phyloP scores from a whole-genome alignment of 73 alveolate species.

The Paramecium caudatum region DNA sequence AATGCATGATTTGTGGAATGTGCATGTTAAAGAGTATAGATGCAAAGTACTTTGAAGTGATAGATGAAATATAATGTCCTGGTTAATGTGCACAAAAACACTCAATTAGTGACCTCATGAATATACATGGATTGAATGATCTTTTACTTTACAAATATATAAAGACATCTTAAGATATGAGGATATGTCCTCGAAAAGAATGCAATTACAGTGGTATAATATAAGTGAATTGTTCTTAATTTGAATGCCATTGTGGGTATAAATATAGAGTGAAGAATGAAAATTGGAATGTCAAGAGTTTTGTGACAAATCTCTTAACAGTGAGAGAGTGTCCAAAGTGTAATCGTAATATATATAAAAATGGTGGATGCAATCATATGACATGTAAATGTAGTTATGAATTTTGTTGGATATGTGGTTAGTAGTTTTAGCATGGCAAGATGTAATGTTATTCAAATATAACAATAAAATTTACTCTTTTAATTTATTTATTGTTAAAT shows the following conservation, averaged over 20 bases:
- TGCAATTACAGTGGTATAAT: slow-evolving; percentile 44
- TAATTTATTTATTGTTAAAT: background rate
- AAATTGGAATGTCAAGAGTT: background rate
- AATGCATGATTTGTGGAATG: slow-evolving; percentile 5
- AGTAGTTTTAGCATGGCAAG: slow-evolving; percentile 35
- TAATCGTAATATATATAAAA: slow-evolving; percentile 60
- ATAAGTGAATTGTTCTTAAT: background rate
- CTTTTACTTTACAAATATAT: slow-evolving; percentile 20
- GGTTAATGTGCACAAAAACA: slow-evolving; percentile 32
- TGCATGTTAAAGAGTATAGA: slow-evolving; percentile 43
- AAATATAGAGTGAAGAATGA: background rate
- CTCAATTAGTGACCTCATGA: background rate
- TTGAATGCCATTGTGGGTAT: slow-evolving; percentile 44
- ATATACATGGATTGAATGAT: slow-evolving; percentile 55
- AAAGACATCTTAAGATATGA: background rate
- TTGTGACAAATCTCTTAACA: background rate
- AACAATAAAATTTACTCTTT: background rate
- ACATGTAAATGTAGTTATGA: slow-evolving; percentile 74
- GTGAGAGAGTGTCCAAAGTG: slow-evolving; percentile 72
- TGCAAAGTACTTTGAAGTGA: slow-evolving; percentile 53
- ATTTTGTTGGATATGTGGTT: slow-evolving; percentile 72
- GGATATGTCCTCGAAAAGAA: slow-evolving; percentile 56
- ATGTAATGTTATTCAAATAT: background rate
- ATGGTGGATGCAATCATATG: slow-evolving; percentile 78
- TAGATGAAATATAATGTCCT: slow-evolving; percentile 46